Evolutionary conservation across 2,329 filamentous ascomycete genomes (phyloP), one percentile per base, ranked within the genome.

Genomic region (Sarocladiaceae sp.): DNA sequence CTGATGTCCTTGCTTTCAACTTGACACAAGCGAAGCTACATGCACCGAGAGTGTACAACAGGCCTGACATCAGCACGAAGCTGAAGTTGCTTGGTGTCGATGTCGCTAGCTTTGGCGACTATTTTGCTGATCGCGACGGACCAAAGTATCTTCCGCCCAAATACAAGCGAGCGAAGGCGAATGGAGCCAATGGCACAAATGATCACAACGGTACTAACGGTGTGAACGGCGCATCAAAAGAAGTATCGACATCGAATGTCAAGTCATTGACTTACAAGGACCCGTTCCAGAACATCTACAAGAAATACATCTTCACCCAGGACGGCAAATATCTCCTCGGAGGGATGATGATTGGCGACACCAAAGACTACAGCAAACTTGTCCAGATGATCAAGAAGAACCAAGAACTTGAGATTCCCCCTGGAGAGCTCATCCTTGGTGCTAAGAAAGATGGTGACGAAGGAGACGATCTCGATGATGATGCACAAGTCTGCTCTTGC

Each of bases 301-400:
- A 96, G 68, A 96, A 96, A 64, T 96, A 94, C 66, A 73, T 96
- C 11, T 96, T 96, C 63, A 95, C 91, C 0, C 74, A 85, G 63
- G 92, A 96, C 63, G 91, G 91, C 23, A 95, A 95, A 66, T 93
- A 93, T 61, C 74, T 96, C 1, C 80, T 96, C 0, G 91, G 91
- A n/a, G 92, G 91, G 3, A 96, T 96, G 90, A 96, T 96, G 90
- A 94, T 96, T 55, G 92, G 91, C 35, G 91, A 96, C 62, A 95
- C 90, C 0, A 87, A 82, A 56, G 91, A 96, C 71, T 96, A 96
- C 63, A 81, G 95, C 70, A 96, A 93, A 66, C 72, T 96, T 20
- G 88, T 95, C 1, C 87, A 89, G 1, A 84, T 96, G 76, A 90
- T 94, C 52, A 95, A 92, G 72, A 85, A 82, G 58, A 87, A 90